Conservation (phyloP, 805 yeast genomes). For the Spencermartinsiella europaea region DNA sequence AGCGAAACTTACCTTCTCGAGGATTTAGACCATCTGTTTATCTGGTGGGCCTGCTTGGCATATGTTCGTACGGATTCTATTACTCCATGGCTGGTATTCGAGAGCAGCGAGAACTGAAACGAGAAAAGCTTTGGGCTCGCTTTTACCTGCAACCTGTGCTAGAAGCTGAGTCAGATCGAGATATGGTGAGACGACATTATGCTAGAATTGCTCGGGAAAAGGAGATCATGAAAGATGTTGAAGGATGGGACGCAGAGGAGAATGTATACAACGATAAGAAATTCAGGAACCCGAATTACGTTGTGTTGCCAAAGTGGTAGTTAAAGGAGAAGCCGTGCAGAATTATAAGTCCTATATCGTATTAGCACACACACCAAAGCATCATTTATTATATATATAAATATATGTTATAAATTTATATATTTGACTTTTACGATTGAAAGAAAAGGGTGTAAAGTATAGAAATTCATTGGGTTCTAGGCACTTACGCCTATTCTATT, state of each 20-base stretch:
- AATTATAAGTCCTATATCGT: too few relatives aligned
- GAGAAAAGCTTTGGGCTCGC: slow-evolving; percentile 77
- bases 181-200: slow-evolving; percentile 61
- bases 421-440: too few relatives aligned
- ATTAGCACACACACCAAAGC: too few relatives aligned
- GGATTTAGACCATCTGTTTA: slow-evolving; percentile 78
- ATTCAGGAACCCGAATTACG: slow-evolving; percentile 35
- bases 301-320: slow-evolving; percentile 18
- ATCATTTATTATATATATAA: too few relatives aligned
- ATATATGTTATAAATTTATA: too few relatives aligned
- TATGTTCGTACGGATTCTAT: slow-evolving; percentile 71
- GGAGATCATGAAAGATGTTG: slow-evolving; percentile 56
- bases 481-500: too few relatives aligned
- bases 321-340: too few relatives aligned
- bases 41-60: slow-evolving; percentile 56
- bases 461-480: too few relatives aligned
- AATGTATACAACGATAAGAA: slow-evolving; percentile 42
- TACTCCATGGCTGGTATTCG: slow-evolving; percentile 59
- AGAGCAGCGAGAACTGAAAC: slow-evolving; percentile 63
- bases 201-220: slow-evolving; percentile 67
- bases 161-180: slow-evolving; percentile 79
- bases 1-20: slow-evolving; percentile 73
- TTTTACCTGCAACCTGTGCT: slow-evolving; percentile 66
- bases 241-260: slow-evolving; percentile 55
- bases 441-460: too few relatives aligned